Evolutionary conservation across 1,139 yeast genomes (phyloP), one percentile per base, ranked within the genome.

Genomic region (Yamadazyma friedrichii): DNA sequence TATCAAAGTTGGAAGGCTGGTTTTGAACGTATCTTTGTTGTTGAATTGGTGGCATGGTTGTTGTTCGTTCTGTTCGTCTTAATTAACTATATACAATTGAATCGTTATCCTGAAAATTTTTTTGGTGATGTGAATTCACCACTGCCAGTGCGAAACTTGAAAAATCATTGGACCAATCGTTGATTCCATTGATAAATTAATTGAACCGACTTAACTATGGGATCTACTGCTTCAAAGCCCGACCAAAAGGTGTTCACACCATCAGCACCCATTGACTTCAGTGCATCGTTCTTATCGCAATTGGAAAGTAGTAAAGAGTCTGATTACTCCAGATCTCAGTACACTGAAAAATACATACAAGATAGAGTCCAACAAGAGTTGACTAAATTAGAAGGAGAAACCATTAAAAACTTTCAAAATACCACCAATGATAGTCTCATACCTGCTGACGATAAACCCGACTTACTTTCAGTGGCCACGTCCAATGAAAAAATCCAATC

Each of bases 1-100:
- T 93, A 48, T 93, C 96, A 69, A 89, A 89, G 66, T 85, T 82
- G 38, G 96, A 84, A 44, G 94, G 95, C 60, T 84, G 88, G 53
- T 85, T 93, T 48, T 76, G 83, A 38, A 72, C 80, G 58, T 78
- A 81, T 59, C 81, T 85, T 50, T 78, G 76, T 65, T 83, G 88
- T 64, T 80, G 91, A 52, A 83, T 88, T 65, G 95, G 95, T 53
- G 95, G 95, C 95, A 86, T 86, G 38, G 4, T 42, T 20, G 24
- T 20, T 20, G 5, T 20, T 5, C 8, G 11, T 35, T 9, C 31
- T 29, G 10, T 31, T 25, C 28, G 5, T 6, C 10, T 25, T 9
- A 25, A 25, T 11, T 36, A 12, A 31, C 39, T 29, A 35, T 29
- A 20, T 35, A 29, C 33, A 35, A 29, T 35, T 13, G 31, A 29